Conservation (phyloP, 352 stramenopile species). For the Phytophthora fragariaefolia region DNA sequence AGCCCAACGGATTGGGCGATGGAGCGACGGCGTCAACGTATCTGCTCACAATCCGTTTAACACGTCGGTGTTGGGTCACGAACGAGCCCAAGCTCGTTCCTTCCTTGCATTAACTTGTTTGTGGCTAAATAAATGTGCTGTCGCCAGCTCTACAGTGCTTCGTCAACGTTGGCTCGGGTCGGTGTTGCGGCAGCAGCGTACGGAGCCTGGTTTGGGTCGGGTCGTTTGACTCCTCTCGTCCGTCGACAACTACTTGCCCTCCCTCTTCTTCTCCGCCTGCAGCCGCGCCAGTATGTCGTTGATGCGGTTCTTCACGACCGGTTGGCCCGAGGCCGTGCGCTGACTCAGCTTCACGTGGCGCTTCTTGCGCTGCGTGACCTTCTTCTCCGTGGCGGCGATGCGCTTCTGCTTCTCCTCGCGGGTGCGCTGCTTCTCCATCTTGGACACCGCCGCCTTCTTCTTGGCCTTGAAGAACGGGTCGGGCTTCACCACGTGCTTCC, state of each 20-base stretch:
- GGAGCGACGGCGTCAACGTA: too few species aligned
- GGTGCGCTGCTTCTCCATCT: constrained; percentile 54
- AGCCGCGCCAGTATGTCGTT: constrained; percentile 82
- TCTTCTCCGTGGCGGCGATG: constrained; percentile 63
- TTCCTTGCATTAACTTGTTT: constrained; percentile 26
- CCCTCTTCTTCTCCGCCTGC: constrained; percentile 57
- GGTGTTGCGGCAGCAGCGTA: background rate
- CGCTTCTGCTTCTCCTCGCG: constrained; percentile 62
- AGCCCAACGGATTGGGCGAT: too few species aligned
- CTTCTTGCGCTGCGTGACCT: constrained; percentile 86
- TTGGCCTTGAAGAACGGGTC: constrained; percentile 89
- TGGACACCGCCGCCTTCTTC: constrained; percentile 68
- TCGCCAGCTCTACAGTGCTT: background rate
- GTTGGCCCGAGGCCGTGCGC: constrained; percentile 78
- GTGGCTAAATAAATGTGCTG: constrained; percentile 38
- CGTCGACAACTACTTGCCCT: constrained; percentile 26
- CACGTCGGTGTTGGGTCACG: constrained; percentile 3
- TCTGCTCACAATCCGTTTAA: constrained; percentile 26
- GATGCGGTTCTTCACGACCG: constrained; percentile 88
- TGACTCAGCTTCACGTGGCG: constrained; percentile 88
- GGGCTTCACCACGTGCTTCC: constrained; percentile 48
- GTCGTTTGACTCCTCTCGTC: background rate
- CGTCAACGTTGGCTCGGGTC: background rate
- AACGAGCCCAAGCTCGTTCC: constrained; percentile 16
- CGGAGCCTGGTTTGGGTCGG: background rate